Evolutionary conservation across 1,284 basidiomycete species (phyloP).

Genomic region (Volvariella surrecta): DNA sequence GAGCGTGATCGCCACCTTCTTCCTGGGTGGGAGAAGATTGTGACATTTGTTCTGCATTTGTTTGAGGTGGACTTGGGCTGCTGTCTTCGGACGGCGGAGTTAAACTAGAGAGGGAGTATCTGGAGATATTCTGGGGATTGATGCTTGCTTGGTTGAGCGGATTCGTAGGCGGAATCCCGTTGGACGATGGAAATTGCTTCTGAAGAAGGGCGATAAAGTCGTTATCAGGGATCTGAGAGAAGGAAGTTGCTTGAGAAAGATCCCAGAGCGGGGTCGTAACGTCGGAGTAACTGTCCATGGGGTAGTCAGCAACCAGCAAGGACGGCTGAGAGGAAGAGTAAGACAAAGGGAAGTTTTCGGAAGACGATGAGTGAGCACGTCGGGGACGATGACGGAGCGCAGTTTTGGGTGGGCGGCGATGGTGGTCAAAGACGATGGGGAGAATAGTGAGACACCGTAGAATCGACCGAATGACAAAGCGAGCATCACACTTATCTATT

Average conservation of each 20-base stretch:
- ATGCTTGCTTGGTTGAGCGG: slow-evolving; percentile 27
- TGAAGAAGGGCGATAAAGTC: slow-evolving; percentile 72
- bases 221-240: slow-evolving; percentile 63
- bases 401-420: slow-evolving; percentile 4
- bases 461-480: slow-evolving; percentile 11
- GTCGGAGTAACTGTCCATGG: slow-evolving; percentile 34
- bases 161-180: slow-evolving; percentile 9
- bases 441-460: slow-evolving; percentile 1
- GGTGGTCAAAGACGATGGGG: slow-evolving; percentile 7
- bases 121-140: slow-evolving; percentile 49
- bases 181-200: slow-evolving; percentile 46
- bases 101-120: slow-evolving; percentile 31
- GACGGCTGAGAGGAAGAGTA: slow-evolving; percentile 6
- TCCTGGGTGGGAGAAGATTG: background rate
- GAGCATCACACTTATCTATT: slow-evolving; percentile 9
- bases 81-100: slow-evolving; percentile 58
- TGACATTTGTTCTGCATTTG: slow-evolving; percentile 8
- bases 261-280: slow-evolving; percentile 52
- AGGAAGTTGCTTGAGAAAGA: slow-evolving; percentile 47
- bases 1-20: slow-evolving; percentile 21
- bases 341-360: too few species aligned
- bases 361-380: background rate
- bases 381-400: slow-evolving; percentile 1
- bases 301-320: slow-evolving; percentile 7
- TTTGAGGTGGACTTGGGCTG: slow-evolving; percentile 63